Base-by-base conservation (phyloP, 805 yeast genomes). In the Wickerhamiella siamensis region DNA sequence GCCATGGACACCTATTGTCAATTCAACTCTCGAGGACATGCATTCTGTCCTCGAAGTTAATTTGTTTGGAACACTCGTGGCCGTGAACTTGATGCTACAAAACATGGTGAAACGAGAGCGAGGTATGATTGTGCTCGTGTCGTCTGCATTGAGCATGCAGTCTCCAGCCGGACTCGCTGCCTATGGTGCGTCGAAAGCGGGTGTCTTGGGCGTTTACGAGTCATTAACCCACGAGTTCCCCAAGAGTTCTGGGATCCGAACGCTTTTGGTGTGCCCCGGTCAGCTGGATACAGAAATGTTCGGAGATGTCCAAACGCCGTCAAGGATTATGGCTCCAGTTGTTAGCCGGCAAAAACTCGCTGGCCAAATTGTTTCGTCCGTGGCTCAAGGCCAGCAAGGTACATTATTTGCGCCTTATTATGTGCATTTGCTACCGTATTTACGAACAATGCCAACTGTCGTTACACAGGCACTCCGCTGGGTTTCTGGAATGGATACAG, bases 131-230 rank as follows among this genome's bases (percentile, higher is more conserved):
- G 75, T 87, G 26, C 82, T 86, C 2, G 66, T 88, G 32, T 83
- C 93, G 0, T 83, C 95, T 0, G 86, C 83, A 0, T 64, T 88
- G 42, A 96, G 95, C 0, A 77, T 79, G 48, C 69, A 82, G 66
- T 71, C 91, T 0, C 96, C 96, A 0, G 87, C 94, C 8, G 66
- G 79, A 18, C 65, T 83, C 43, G 46, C 78, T 36, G 81, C 81
- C 0, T 88, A 88, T 55, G 95, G 95, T 0, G 95, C 96, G 0
- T 73, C 94, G 14, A 88, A 88, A 57, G 78, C 94, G 0, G 96
- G 93, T 0, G 60, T 83, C 22, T 74, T 88, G 40, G 86, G 88
- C 0, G 61, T 86, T 33, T 96, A 87, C 56, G 94, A 83, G 56
- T 76, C 88, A 1, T 61, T 88, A 29, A 73, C 81, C 0, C 75